Evolutionary conservation across 2,329 filamentous ascomycete genomes (phyloP), one percentile per base, ranked within the genome.

Genomic region (Dactylellina leptospora): DNA sequence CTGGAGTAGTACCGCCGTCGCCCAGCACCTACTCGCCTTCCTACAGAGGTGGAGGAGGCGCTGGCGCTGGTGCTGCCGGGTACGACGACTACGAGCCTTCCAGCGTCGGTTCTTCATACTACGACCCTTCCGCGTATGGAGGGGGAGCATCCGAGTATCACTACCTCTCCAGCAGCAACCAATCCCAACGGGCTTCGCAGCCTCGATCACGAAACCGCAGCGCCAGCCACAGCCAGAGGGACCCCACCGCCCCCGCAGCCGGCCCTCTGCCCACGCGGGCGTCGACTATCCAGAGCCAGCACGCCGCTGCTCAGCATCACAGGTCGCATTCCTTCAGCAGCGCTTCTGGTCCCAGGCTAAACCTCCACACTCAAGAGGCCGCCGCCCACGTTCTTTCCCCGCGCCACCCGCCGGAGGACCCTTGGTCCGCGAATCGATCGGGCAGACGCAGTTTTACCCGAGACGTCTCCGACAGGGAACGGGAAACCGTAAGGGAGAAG

Each of bases 1-100:
- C 66, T 23, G 58, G 50, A 55, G 66, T 71, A 55, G 66, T 71
- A 27, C 66, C 66, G 30, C 66, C 66, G 30, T 71, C 66, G 58
- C 66, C 66, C 53, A 71, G 66, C 50, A 71, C 66, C 16, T 71
- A 71, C 56, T 71, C 66, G 38, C 58, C 66, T 63, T 71, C 66
- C 25, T 71, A 71, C 50, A 36, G 66, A 71, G 66, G 56, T 58
- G 66, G 50, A 62, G 66, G 66, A 56, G 66, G 60, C 40, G 50
- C 45, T 48, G 60, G 58, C 60, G 66, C 48, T 62, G 66, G 56
- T 40, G 50, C 58, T 33, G 58, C 50, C 56, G 66, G 58, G 22
- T 62, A 71, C 66, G 66, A 71, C 28, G 56, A 71, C 66, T 71
- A 71, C 66, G 66, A 71, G 54, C 66, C 66, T 56, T 71, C 66